phyloP scores from a whole-genome alignment of 495 filamentous ascomycete genomes.

The Tuber umbilicatum region DNA sequence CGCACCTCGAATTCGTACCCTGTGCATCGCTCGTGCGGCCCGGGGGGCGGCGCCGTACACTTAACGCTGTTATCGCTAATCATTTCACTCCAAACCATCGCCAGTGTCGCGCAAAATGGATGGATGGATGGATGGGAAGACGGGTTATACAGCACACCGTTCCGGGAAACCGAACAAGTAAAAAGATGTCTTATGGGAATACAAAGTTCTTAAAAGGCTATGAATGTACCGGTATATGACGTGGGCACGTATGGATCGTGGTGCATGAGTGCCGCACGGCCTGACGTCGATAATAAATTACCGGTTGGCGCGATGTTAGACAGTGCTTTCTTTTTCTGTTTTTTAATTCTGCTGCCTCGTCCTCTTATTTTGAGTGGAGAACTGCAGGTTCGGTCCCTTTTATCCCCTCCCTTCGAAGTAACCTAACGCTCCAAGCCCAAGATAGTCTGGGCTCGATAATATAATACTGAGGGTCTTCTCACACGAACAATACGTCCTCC shows the following conservation, averaged over 20 bases:
- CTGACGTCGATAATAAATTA: background rate
- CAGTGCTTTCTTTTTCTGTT: background rate
- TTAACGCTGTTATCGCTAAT: background rate
- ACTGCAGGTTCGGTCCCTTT: background rate
- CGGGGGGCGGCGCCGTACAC: background rate
- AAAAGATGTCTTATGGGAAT: background rate
- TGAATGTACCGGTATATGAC: background rate
- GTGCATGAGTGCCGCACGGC: background rate
- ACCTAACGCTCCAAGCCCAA: background rate
- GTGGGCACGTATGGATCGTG: background rate
- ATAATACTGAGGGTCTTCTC: background rate
- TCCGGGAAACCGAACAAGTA: background rate
- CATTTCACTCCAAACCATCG: background rate
- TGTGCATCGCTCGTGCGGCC: background rate
- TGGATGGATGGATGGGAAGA: background rate
- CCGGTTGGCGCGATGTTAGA: background rate
- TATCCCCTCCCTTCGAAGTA: background rate
- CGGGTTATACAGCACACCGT: background rate
- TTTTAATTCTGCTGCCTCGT: background rate
- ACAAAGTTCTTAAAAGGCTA: background rate
- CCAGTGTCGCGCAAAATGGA: background rate
- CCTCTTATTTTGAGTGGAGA: background rate
- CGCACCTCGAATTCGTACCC: background rate
- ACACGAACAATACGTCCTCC: background rate
- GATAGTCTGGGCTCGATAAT: background rate